phyloP scores from a whole-genome alignment of 768 basidiomycete genomes.

The Suillus weaverae region DNA sequence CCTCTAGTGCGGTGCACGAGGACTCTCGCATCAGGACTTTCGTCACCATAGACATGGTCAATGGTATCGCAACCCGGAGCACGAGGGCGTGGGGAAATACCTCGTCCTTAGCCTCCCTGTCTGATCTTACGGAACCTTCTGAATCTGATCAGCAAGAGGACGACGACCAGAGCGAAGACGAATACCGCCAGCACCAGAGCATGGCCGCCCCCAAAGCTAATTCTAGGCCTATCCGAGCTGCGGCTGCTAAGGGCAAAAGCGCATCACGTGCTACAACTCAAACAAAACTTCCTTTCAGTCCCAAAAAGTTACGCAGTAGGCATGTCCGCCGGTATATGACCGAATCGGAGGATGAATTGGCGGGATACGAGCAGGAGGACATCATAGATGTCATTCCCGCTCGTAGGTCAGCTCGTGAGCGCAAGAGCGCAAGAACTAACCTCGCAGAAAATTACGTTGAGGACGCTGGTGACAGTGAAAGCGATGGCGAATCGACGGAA shows the following conservation, averaged over 20 bases:
- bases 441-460: constrained; percentile 27
- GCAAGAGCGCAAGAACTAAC: constrained; percentile 39
- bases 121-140: constrained; percentile 29
- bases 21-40: constrained; percentile 50
- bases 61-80: constrained; percentile 1
- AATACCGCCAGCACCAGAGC: constrained; percentile 4
- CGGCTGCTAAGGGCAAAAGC: constrained; percentile 1
- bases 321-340: constrained; percentile 25
- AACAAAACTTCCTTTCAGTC: constrained; percentile 62
- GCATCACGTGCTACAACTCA: constrained; percentile 14
- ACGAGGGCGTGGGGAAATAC: constrained; percentile 13
- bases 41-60: constrained; percentile 29
- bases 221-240: constrained; percentile 19
- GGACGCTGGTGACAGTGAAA: constrained; percentile 28
- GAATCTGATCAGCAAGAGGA: constrained; percentile 36
- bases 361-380: constrained; percentile 37
- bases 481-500: constrained; percentile 26
- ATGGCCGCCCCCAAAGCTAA: not conserved
- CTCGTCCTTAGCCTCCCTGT: constrained; percentile 14
- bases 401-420: constrained; percentile 52
- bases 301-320: constrained; percentile 54
- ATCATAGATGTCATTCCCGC: constrained; percentile 22
- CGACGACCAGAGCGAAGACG: constrained; percentile 18
- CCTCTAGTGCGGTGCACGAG: constrained; percentile 53
- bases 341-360: constrained; percentile 43